A percentile compares a stretch with the other conserved stretches of the same genome.
These are phyloP conservation scores for Kwoniella sp. DNA, from an alignment of 768 basidiomycete genomes.

Conservation along the genomic window DNA sequence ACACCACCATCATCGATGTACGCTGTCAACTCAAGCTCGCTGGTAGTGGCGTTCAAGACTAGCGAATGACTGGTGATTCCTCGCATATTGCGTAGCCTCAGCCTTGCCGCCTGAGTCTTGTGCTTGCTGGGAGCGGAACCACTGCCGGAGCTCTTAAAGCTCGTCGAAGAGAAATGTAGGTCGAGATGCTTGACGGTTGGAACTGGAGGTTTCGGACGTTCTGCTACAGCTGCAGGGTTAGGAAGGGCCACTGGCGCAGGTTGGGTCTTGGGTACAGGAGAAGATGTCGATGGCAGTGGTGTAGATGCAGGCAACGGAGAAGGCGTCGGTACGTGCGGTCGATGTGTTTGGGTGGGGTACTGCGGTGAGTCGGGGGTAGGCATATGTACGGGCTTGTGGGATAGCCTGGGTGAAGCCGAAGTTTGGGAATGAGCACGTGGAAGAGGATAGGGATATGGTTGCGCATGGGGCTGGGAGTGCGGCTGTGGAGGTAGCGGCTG, in stretches of 20 bases:
- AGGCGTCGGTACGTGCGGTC: background rate
- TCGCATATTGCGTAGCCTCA: conserved; percentile 47
- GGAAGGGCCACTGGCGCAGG: background rate
- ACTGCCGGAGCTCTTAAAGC: background rate
- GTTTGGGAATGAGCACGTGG: background rate
- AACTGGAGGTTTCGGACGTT: conserved; percentile 27
- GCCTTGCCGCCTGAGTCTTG: conserved; percentile 12
- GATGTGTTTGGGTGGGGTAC: background rate
- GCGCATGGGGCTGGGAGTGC: conserved; percentile 10
- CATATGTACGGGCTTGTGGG: background rate
- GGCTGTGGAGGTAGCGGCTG: conserved; percentile 1
- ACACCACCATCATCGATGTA: conserved; percentile 24
- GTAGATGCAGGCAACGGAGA: conserved; percentile 1
- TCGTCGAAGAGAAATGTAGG: conserved; percentile 36
- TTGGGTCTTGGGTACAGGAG: background rate
- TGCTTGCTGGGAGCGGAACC: background rate
- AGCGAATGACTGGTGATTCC: conserved; percentile 50
- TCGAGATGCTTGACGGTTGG: conserved; percentile 47
- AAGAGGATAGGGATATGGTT: background rate
- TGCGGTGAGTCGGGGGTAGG: background rate
- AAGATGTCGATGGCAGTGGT: background rate
- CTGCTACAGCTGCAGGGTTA: background rate
- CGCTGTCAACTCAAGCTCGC: conserved; percentile 48
- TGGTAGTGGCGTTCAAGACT: conserved; percentile 35
- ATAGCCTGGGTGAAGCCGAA: background rate